These are phyloP conservation scores for Aspergillus conjunctus DNA, from an alignment of 495 filamentous ascomycete species.

Conservation along the genomic window DNA sequence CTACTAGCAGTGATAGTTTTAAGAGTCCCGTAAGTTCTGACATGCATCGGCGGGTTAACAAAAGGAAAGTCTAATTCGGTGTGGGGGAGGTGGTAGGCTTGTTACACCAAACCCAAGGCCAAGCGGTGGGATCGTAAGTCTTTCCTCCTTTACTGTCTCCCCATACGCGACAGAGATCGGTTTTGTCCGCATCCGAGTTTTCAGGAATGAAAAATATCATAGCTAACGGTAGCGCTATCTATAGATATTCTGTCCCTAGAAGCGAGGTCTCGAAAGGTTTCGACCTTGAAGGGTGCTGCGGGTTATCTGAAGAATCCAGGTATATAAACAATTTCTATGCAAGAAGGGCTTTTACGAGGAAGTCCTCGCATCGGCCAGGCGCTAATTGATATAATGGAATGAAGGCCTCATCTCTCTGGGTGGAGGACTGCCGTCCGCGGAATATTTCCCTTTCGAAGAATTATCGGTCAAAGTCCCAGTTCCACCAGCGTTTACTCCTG, in stretches of 20 bases:
- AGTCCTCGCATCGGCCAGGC: background rate
- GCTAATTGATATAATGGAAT: background rate
- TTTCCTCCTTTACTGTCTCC: no score
- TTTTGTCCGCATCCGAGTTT: background rate
- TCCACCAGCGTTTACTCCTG: slow-evolving; percentile 68
- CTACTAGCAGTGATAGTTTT: slow-evolving; percentile 79
- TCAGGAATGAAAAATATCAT: slow-evolving; percentile 21
- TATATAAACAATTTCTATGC: background rate
- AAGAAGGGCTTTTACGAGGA: background rate
- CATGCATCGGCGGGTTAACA: background rate
- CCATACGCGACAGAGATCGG: background rate
- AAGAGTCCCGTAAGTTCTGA: slow-evolving; percentile 62
- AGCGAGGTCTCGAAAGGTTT: slow-evolving; percentile 51
- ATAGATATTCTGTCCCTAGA: slow-evolving; percentile 44
- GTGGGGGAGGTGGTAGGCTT: slow-evolving; percentile 32
- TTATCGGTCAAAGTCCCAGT: slow-evolving; percentile 68
- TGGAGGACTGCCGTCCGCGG: slow-evolving; percentile 83
- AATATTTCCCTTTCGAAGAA: slow-evolving; percentile 84
- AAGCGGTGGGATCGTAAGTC: slow-evolving; percentile 84
- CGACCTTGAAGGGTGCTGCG: slow-evolving; percentile 77
- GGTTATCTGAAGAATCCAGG: slow-evolving; percentile 71
- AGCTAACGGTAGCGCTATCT: slow-evolving; percentile 23
- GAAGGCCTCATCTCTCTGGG: slow-evolving; percentile 79
- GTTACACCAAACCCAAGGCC: slow-evolving; percentile 71
- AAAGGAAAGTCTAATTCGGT: slow-evolving; percentile 8